These are phyloP conservation scores for Amaranthus hypochondriacus DNA, from an alignment of 148 eudicot genomes.

Conservation along the genomic window DNA sequence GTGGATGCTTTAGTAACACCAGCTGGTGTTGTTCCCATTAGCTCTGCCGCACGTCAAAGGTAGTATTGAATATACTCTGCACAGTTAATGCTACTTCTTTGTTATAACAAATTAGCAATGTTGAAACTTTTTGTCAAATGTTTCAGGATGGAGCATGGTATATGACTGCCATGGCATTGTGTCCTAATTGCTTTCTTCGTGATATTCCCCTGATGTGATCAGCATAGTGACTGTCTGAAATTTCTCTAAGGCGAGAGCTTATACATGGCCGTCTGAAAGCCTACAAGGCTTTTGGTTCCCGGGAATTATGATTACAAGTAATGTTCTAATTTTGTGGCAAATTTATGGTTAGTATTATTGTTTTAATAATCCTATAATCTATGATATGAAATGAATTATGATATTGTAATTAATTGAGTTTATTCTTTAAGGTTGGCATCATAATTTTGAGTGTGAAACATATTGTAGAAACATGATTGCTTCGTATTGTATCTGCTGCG, in stretches of 20 bases:
- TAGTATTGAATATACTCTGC: not conserved
- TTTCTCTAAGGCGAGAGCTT: too few species aligned
- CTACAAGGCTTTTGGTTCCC: too few species aligned
- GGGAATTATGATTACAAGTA: too few species aligned
- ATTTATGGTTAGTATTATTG: too few species aligned
- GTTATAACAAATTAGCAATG: not conserved
- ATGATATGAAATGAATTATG: too few species aligned
- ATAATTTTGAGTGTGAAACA: too few species aligned
- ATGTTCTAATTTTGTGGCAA: too few species aligned
- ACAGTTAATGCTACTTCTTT: not conserved
- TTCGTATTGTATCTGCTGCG: too few species aligned
- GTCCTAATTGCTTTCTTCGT: not conserved
- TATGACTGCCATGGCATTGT: constrained; percentile 8
- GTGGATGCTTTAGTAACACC: constrained; percentile 83
- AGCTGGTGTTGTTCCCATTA: constrained; percentile 74
- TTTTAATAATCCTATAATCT: too few species aligned
- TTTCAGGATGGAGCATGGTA: constrained; percentile 26
- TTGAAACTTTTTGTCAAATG: not conserved
- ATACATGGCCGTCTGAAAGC: too few species aligned
- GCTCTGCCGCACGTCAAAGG: constrained; percentile 47
- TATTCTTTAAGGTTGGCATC: not conserved
- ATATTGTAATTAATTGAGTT: not conserved
- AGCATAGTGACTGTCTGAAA: too few species aligned
- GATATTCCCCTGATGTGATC: not conserved
- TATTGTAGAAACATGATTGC: too few species aligned